These are phyloP conservation scores for Penicillium maclennaniae DNA, from an alignment of 495 filamentous ascomycete species.

Conservation along the genomic window DNA sequence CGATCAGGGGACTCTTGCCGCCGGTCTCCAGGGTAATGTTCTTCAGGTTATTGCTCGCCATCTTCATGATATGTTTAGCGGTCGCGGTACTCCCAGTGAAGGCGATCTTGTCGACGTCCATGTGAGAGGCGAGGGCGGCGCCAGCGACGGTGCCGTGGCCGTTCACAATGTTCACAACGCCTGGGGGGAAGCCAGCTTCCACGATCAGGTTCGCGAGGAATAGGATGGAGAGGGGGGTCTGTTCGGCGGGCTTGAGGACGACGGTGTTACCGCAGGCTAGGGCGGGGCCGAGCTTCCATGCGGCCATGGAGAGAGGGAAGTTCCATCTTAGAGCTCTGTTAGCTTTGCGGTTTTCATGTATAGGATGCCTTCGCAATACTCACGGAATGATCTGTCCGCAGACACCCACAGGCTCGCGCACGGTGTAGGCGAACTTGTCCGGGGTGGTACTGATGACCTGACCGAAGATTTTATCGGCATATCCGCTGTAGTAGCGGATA, in stretches of 20 bases:
- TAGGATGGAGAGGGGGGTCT: constrained; percentile 79
- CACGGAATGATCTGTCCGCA: constrained; percentile 89
- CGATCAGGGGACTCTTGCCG: constrained; percentile 77
- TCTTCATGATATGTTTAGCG: constrained; percentile 84
- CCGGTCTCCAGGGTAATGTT: constrained; percentile 69
- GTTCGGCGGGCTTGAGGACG: constrained; percentile 86
- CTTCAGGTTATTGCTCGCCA: constrained; percentile 57
- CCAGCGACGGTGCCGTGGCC: constrained; percentile 73
- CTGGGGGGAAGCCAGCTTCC: constrained; percentile 86
- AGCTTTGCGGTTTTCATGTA: background rate
- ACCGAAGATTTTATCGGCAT: constrained; percentile 86
- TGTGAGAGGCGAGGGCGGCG: constrained; percentile 69
- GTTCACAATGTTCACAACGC: constrained; percentile 84
- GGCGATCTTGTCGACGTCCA: constrained; percentile 78
- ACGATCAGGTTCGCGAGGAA: constrained; percentile 73
- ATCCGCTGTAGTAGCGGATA: constrained; percentile 85
- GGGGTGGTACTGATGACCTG: constrained; percentile 79
- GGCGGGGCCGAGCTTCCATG: constrained; percentile 74
- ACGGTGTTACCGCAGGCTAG: constrained; percentile 66
- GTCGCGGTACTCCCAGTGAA: constrained; percentile 85
- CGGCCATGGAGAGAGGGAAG: constrained; percentile 74
- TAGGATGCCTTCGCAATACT: background rate
- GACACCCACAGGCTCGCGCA: constrained; percentile 83
- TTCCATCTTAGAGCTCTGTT: constrained; percentile 56
- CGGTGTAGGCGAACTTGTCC: constrained; percentile 80